Base-by-base conservation (phyloP, 2,329 filamentous ascomycete genomes). In the Neophaeococcomyces mojaviensis region DNA sequence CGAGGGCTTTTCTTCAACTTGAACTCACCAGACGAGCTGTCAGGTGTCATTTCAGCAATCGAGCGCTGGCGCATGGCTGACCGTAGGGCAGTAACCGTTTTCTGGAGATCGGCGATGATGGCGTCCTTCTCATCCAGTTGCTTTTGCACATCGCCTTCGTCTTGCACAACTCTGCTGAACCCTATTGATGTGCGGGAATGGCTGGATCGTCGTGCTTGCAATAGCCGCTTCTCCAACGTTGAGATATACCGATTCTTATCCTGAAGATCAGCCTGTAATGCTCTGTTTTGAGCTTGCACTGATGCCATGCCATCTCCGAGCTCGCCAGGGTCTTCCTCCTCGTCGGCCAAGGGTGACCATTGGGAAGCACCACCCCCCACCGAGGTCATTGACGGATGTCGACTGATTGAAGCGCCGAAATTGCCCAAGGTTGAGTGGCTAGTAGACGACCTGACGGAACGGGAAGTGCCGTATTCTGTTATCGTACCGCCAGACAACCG, bases 191-290 rank as follows among this genome's bases (percentile, higher is more conserved):
- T 81, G 15, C 90, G 81, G 6, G 88, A 90, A 45, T 94, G 88
- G 65, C 89, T 96, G 1, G 88, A 88, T 39, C 90, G 77, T 33
- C 92, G 78, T 31, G 92, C 92, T 61, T 98, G 92, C 28, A 97
- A 72, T 1, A 98, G 72, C 20, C 92, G 80, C 66, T 94, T 94
- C 68, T 98, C 92, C 10, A 98, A 69, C 0, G 92, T 97, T 22
- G 85, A 78, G 56, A 97, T 97, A 64, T 98, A 98, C 26, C 92
- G 84, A 58, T 92, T 97, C 70, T 95, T 96, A 67, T 98, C 92
- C n/a, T 78, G 79, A 38, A 98, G 76, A 63, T 98, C 92, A n/a
- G 88, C 81, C 64, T 95, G 92, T 39, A 98, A 69, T n/a, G 94
- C 86, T 40, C 82, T 80, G 56, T 96, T 88, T 61, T 96, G 92